Evolutionary conservation across 306 rosid species (phyloP), one percentile per base, ranked within the genome.

Genomic region (Cicer bijugum): DNA sequence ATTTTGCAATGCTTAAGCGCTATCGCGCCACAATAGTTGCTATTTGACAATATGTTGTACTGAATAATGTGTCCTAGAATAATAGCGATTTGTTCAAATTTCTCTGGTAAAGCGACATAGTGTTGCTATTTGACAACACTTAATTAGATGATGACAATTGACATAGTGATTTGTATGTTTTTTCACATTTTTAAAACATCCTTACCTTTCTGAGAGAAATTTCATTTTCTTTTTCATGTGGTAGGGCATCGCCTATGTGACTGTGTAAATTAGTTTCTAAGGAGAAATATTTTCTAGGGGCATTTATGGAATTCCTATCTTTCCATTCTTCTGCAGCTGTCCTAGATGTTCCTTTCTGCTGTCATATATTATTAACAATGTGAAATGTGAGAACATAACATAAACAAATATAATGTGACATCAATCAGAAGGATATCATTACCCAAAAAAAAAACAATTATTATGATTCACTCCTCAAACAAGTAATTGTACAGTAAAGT

Each of bases 331-430:
- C 80, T 58, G 57, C 70, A 58, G 74, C 61, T 55, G 16, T 69
- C 65, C 42, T 6, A 53, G 81, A 46, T 71, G 52, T 65, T 75
- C 80, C 88, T 66, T 76, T 86, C 37, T 69, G 85, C 91, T 81
- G 72, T 28, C 35, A 69, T 16, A 67, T 16, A 59, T 51, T 55
- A 33, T 70, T 63, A 47, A 50, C 47, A 60, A 15, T 10, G 42
- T 67, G 14, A 75, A 40, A 61, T 44, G 71, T 19, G 55, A 58
- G 63, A 65, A 9, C 35, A 28, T 15, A 67, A 67, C 10, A 76
- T 38, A 57, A 56, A 46, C 37, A 33, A 15, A 6, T 47, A 19
- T 15, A 39, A 14, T 74, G 50, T 1, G 45, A 16, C 43, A 57
- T 59, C 51, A 58, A 72, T 42, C 4, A n/a, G 35, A 28, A 28